A percentile compares a stretch with the other conserved stretches of the same genome.
These are phyloP conservation scores for Venturia pyrina DNA, from an alignment of 2,329 filamentous ascomycete genomes.

Conservation along the genomic window DNA sequence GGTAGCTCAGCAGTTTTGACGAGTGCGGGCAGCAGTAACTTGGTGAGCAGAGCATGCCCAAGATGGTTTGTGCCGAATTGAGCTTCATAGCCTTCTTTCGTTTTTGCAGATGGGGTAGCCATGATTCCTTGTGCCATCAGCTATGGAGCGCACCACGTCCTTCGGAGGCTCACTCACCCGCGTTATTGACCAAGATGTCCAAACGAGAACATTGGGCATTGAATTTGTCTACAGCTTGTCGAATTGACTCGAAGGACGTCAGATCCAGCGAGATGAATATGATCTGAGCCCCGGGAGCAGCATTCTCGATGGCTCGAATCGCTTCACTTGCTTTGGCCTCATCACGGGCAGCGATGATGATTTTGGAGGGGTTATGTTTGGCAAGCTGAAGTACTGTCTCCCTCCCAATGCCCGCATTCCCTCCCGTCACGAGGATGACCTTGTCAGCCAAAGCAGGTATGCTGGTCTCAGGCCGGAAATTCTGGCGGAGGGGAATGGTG, in stretches of 20 bases:
- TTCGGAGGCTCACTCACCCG: not conserved
- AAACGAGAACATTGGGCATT: not conserved
- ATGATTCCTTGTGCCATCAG: conserved; percentile 10
- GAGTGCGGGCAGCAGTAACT: conserved; percentile 11
- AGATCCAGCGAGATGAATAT: conserved; percentile 9
- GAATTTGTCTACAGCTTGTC: conserved; percentile 8
- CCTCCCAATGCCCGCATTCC: conserved; percentile 38
- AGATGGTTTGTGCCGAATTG: conserved; percentile 16
- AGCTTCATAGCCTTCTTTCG: conserved; percentile 13
- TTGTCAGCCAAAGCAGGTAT: conserved; percentile 32
- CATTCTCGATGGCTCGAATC: conserved; percentile 6
- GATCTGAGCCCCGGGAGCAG: conserved; percentile 1
- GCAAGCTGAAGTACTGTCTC: conserved; percentile 35
- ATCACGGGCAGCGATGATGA: conserved; percentile 39
- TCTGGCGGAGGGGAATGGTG: not conserved
- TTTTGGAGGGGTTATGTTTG: conserved; percentile 32
- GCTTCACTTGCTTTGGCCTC: conserved; percentile 31
- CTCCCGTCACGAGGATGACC: conserved; percentile 35
- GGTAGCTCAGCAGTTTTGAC: conserved; percentile 8
- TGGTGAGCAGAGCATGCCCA: conserved; percentile 14
- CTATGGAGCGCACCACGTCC: not conserved
- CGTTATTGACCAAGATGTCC: conserved; percentile 14
- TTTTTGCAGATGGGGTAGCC: conserved; percentile 8
- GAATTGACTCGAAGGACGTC: conserved; percentile 11
- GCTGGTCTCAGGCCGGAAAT: conserved; percentile 25